Base-by-base conservation (phyloP, 805 yeast genomes). In the Metschnikowia santaceciliae region DNA sequence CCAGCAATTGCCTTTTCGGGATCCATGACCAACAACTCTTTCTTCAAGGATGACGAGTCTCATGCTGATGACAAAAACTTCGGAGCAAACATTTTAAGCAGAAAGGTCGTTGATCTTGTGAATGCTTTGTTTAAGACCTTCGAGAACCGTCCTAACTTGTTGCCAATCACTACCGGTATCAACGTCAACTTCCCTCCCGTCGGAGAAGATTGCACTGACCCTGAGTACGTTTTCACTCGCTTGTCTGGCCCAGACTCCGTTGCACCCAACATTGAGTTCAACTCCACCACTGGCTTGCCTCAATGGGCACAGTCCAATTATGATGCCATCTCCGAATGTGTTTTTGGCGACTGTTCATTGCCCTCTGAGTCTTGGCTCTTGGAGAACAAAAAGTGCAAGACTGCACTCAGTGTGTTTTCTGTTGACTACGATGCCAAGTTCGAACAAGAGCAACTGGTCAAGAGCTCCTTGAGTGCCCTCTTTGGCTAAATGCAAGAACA, bases 381-480 rank as follows among this genome's bases (percentile, higher is more conserved):
- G 35, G 46, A 35, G 38, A 47, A 60, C 35, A 60, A 56, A 36
- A 53, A 54, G 32, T 80, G 84, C 67, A 62, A 68, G 53, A 53
- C 77, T 20, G 59, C 82, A 4, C 68, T 79, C 52, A 66, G 79
- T 42, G 69, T 71, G n/a, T 79, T 78, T 66, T 67, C 77, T 32
- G 65, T 77, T 56, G 84, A 79, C 60, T 64, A 69, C 54, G 79
- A 74, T 58, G 77, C 78, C 40, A 60, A 58, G 56, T 45, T 54
- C 50, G 40, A 57, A 47, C 60, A 57, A 40, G 42, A 49, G 36
- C 48, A 49, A 11, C 44, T 51, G 20, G 59, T 59, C 40, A 42
- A 57, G 48, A 39, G 44, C 26, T 55, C 50, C 54, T 57, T 59
- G 54, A 38, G 50, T 17, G 52, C 59, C 7, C 36, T 59, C 40